phyloP scores from a whole-genome alignment of 2,329 filamentous ascomycete genomes.

The Biscogniauxia sp. region DNA sequence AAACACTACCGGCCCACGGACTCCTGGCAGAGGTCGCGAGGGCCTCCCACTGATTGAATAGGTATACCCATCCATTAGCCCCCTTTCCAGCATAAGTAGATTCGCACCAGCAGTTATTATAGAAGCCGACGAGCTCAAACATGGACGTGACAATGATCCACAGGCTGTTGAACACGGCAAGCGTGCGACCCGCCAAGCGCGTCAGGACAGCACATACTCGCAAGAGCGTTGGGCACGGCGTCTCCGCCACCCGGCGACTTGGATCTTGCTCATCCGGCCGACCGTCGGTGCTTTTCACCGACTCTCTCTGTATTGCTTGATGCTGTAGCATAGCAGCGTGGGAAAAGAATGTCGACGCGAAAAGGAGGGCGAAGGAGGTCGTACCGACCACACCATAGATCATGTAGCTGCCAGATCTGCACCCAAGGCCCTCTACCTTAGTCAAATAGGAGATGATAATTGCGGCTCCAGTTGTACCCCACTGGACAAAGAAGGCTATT shows the following conservation, averaged over 20 bases:
- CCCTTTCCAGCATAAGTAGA: constrained; percentile 11
- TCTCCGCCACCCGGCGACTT: neutral
- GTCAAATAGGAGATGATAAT: constrained; percentile 18
- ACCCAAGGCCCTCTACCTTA: constrained; percentile 17
- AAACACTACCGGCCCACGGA: constrained; percentile 13
- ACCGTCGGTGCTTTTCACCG: neutral
- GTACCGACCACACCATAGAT: constrained; percentile 13
- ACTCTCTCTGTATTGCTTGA: constrained; percentile 1
- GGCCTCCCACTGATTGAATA: constrained; percentile 14
- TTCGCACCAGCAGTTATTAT: constrained; percentile 23
- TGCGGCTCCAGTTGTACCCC: constrained; percentile 16
- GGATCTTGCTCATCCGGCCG: neutral
- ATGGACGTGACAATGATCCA: constrained; percentile 19
- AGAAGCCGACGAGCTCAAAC: constrained; percentile 21
- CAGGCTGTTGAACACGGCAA: constrained; percentile 12
- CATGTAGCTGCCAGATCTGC: constrained; percentile 19
- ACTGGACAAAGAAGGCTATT: constrained; percentile 13
- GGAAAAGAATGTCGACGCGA: constrained; percentile 15
- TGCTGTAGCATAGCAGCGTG: constrained; percentile 18
- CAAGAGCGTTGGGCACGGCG: constrained; percentile 2
- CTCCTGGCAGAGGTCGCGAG: constrained; percentile 1
- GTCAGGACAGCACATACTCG: constrained; percentile 13
- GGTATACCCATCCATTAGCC: constrained; percentile 12
- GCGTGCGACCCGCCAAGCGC: constrained; percentile 9
- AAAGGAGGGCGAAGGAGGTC: constrained; percentile 12